Evolutionary conservation across 345 rosid genomes (phyloP), one percentile per base, ranked within the genome.

Genomic region (Kandelia obovata): DNA sequence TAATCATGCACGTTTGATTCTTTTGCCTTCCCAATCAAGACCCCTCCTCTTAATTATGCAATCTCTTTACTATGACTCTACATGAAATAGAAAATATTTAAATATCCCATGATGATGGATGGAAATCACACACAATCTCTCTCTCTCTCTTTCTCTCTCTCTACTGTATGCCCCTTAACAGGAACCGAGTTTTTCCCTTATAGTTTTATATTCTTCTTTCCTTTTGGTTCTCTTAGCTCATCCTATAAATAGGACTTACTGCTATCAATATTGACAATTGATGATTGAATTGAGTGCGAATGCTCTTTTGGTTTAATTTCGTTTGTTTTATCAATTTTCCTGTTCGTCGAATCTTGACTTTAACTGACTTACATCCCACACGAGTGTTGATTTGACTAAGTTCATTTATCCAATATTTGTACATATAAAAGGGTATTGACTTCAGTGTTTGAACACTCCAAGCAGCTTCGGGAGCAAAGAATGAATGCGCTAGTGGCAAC

Each of bases 401-500:
- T 61, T 31, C 65, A 37, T 28, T 63, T 74, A 32, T 51, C 21
- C 58, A 72, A n/a, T 67, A 59, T 61, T 26, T n/a, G 23, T 52
- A 19, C 32, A 58, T 11, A 37, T 58, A 16, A 51, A 39, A 55
- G 55, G 49, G 31, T 9, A 13, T 26, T 68, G 17, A 60, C 30
- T 57, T 64, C n/a, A 68, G 27, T 34, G 11, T 10, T 21, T 34
- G 35, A n/a, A 66, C 57, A 58, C 2, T 27, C 60, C 46, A 61
- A 52, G 67, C 53, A 75, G 67, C 62, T 53, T 30, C 35, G 66
- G 77, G 65, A 77, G 70, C 67, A 75, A 75, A 74, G 71, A 67
- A 95, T 95, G 99, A 95, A 95, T 76, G 99, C 99, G 13, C 74
- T 95, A 80, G 97, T 77, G 34, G 99, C 99, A 56, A 95, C 99